These are phyloP conservation scores for Penicillium maclennaniae DNA, from an alignment of 495 filamentous ascomycete species.

Conservation along the genomic window DNA sequence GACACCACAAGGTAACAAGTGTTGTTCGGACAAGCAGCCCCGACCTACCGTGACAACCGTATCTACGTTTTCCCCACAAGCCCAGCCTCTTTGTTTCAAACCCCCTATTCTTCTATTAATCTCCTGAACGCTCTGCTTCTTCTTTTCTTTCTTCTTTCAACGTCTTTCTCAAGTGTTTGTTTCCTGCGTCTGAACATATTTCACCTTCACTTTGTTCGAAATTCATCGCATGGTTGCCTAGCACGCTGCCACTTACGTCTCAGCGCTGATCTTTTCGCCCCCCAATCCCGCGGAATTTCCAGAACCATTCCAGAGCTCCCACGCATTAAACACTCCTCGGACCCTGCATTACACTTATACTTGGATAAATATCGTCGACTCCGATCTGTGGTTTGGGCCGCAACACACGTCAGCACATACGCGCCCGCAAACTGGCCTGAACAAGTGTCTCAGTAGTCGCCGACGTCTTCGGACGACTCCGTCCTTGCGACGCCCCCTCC, in stretches of 20 bases:
- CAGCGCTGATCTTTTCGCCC: constrained; percentile 10
- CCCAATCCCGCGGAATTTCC: constrained; percentile 14
- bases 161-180: background rate
- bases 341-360: background rate
- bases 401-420: background rate
- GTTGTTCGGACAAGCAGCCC: background rate
- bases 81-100: constrained; percentile 27
- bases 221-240: background rate
- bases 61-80: constrained; percentile 14
- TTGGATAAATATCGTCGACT: background rate
- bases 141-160: background rate
- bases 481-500: constrained; percentile 11
- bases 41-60: background rate
- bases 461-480: constrained; percentile 28
- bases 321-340: background rate
- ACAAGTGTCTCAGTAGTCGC: constrained; percentile 28
- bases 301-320: constrained; percentile 24
- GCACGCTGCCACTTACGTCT: constrained; percentile 3
- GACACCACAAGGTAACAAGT: background rate
- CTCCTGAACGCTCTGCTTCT: background rate
- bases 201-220: too few species aligned
- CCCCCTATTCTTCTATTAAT: constrained; percentile 10
- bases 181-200: background rate
- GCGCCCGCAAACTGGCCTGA: constrained; percentile 20
- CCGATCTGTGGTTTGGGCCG: background rate